These are phyloP conservation scores for Colletotrichum tanaceti DNA, from an alignment of 2,329 filamentous ascomycete genomes.

Conservation along the genomic window DNA sequence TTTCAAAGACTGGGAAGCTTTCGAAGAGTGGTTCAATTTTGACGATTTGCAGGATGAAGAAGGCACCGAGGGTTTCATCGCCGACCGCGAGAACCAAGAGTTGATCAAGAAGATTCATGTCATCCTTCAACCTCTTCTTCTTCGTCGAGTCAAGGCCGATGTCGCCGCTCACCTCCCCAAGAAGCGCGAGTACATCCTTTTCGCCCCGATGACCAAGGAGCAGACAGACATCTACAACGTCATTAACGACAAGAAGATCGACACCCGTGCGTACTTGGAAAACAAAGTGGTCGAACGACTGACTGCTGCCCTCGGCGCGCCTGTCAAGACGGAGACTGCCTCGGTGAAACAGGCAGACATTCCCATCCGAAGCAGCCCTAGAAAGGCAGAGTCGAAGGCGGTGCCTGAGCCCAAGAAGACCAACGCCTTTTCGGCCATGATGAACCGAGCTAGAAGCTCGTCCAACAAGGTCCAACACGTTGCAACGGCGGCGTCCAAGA, in stretches of 20 bases:
- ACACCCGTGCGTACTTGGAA: conserved; percentile 82
- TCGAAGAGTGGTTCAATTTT: conserved; percentile 98
- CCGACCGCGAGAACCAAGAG: conserved; percentile 72
- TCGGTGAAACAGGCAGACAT: conserved; percentile 45
- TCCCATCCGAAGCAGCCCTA: conserved; percentile 52
- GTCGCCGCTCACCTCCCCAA: conserved; percentile 92
- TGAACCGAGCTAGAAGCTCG: conserved; percentile 50
- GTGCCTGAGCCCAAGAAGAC: conserved; percentile 41
- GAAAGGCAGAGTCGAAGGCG: conserved; percentile 46
- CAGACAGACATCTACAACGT: conserved; percentile 89
- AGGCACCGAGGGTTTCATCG: conserved; percentile 80
- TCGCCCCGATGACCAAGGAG: conserved; percentile 89
- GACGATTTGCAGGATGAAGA: conserved; percentile 88
- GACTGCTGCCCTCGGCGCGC: conserved; percentile 51
- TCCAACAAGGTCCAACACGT: conserved; percentile 43
- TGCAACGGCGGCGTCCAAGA: conserved; percentile 37
- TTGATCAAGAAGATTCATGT: conserved; percentile 82
- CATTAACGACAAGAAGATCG: conserved; percentile 66
- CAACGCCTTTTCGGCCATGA: conserved; percentile 67
- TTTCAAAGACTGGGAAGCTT: conserved; percentile 92
- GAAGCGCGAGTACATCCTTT: conserved; percentile 96
- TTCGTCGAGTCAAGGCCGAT: conserved; percentile 91
- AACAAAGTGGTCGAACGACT: conserved; percentile 78
- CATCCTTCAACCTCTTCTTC: conserved; percentile 89
- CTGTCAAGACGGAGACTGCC: conserved; percentile 48